phyloP scores from a whole-genome alignment of 139 green algal species.

The Closterium sp. region DNA sequence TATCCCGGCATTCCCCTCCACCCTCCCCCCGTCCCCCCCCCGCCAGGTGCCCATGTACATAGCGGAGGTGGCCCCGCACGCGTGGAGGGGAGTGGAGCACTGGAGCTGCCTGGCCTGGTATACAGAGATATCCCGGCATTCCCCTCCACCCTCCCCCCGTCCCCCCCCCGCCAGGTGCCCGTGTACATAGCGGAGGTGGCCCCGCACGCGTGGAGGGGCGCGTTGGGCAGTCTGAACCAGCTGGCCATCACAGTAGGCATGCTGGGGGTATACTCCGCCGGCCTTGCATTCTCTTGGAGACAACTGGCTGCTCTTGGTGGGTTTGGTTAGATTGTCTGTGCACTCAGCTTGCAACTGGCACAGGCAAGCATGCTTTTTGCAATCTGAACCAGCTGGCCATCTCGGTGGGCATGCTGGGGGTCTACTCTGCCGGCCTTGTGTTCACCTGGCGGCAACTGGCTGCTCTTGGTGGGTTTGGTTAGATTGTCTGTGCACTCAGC shows the following conservation, averaged over 20 bases:
- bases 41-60: conserved; percentile 42
- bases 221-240: conserved; percentile 47
- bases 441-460: conserved; percentile 32
- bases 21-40: neutral
- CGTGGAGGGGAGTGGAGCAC: conserved; percentile 19
- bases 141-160: neutral
- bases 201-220: conserved; percentile 24
- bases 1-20: conserved; percentile 5
- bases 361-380: conserved; percentile 1
- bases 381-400: conserved; percentile 50
- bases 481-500: too few species aligned
- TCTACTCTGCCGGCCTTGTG: conserved; percentile 35
- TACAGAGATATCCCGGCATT: conserved; percentile 10
- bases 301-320: too few species aligned
- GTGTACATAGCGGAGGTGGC: conserved; percentile 52
- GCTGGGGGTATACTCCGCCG: conserved; percentile 30
- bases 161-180: neutral
- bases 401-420: conserved; percentile 43
- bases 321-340: too few species aligned
- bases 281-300: conserved; percentile 27
- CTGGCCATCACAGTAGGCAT: conserved; percentile 52
- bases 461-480: too few species aligned
- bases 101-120: too few species aligned
- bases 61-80: conserved; percentile 37
- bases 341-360: conserved; percentile 23